Conservation (phyloP, 495 filamentous ascomycete genomes). For the Talaromyces adpressus region DNA sequence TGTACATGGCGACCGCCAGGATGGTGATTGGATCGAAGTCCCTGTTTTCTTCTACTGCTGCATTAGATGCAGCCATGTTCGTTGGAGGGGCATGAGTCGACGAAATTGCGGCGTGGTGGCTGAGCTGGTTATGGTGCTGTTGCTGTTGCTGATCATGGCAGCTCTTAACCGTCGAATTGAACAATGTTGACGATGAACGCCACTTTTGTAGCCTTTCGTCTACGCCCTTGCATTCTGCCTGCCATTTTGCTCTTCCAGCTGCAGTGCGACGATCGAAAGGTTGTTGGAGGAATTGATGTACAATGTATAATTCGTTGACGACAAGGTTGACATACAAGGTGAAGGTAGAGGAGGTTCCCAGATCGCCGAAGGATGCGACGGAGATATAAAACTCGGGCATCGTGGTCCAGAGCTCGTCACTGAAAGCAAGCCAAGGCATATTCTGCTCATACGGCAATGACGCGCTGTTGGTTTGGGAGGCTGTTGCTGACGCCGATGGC, state of each 20-base stretch:
- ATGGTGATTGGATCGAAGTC: constrained; percentile 13
- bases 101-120: no score
- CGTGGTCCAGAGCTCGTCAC: no score
- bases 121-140: no score
- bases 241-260: constrained; percentile 19
- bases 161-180: neutral
- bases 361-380: no score
- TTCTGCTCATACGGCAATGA: no score
- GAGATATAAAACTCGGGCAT: no score
- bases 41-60: constrained; percentile 1
- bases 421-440: no score
- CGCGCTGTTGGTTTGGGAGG: no score
- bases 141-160: no score
- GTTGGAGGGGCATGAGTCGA: neutral
- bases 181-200: constrained; percentile 14
- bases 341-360: constrained; percentile 6
- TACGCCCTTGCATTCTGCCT: constrained; percentile 19
- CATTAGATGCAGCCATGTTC: neutral
- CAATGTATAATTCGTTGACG: constrained; percentile 20
- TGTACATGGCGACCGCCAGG: constrained; percentile 16
- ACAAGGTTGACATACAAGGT: constrained; percentile 18
- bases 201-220: constrained; percentile 21
- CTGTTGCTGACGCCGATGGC: no score
- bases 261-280: constrained; percentile 17
- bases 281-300: constrained; percentile 23